Conservation (phyloP, 2,329 filamentous ascomycete species). For the Lasiodiplodia sp. region DNA sequence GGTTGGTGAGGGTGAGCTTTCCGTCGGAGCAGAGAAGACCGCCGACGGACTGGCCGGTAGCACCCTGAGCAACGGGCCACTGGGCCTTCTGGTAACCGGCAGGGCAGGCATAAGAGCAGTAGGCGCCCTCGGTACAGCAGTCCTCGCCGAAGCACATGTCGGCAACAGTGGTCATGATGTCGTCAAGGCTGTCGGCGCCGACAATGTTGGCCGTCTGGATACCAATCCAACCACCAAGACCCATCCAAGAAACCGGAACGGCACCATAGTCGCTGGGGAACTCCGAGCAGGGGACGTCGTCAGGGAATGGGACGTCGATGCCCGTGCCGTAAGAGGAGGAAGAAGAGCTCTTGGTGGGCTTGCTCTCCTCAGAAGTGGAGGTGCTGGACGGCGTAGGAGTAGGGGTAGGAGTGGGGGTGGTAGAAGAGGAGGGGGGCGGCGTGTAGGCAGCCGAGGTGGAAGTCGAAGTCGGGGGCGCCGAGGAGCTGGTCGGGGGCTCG, state of each 20-base stretch:
- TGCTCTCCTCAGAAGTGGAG: constrained; percentile 35
- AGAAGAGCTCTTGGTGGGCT: constrained; percentile 30
- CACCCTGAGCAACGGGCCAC: constrained; percentile 81
- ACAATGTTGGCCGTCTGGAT: constrained; percentile 65
- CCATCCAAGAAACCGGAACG: constrained; percentile 71
- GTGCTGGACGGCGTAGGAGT: constrained; percentile 36
- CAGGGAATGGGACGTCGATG: constrained; percentile 74
- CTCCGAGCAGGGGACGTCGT: constrained; percentile 70
- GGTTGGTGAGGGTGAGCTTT: constrained; percentile 79
- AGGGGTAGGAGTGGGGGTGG: constrained; percentile 37
- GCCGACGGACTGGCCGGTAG: constrained; percentile 83
- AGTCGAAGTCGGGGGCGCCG: constrained; percentile 36
- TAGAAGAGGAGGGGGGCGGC: background rate
- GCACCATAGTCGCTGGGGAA: constrained; percentile 88
- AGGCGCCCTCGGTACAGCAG: constrained; percentile 67
- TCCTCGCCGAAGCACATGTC: constrained; percentile 63
- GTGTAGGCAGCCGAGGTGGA: constrained; percentile 43
- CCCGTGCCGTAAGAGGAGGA: constrained; percentile 49
- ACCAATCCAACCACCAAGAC: constrained; percentile 78
- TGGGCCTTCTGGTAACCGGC: constrained; percentile 90
- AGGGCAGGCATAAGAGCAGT: constrained; percentile 96
- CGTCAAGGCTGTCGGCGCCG: constrained; percentile 49
- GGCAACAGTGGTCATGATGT: constrained; percentile 72
- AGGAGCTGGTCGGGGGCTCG: constrained; percentile 34
- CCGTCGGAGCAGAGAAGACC: constrained; percentile 83